These are phyloP conservation scores for Eucalyptus camaldulensis DNA, from an alignment of 345 rosid species.

Conservation along the genomic window DNA sequence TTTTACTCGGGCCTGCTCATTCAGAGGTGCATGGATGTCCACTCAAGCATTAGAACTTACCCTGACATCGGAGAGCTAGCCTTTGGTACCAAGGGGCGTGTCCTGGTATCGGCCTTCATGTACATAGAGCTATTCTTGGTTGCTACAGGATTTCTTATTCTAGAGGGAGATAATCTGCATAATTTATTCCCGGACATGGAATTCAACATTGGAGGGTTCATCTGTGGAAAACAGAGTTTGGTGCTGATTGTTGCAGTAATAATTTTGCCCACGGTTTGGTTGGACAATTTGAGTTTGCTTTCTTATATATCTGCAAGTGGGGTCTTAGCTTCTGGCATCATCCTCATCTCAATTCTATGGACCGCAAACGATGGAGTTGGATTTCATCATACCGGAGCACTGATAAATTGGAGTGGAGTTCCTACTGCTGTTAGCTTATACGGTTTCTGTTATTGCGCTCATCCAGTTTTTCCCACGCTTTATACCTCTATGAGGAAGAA, in stretches of 20 bases:
- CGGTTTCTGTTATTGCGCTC: constrained; percentile 88
- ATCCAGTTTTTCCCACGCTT: constrained; percentile 81
- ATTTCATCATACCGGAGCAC: constrained; percentile 25
- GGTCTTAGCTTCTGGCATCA: constrained; percentile 65
- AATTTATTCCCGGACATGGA: constrained; percentile 41
- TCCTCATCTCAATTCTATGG: constrained; percentile 60
- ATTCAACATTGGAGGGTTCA: constrained; percentile 28
- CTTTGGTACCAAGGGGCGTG: constrained; percentile 60
- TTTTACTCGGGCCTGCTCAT: constrained; percentile 68
- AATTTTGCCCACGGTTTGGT: constrained; percentile 74
- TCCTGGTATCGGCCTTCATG: constrained; percentile 50
- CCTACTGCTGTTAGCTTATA: constrained; percentile 76
- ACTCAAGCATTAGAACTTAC: constrained; percentile 49
- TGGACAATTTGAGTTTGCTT: constrained; percentile 63
- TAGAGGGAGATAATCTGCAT: constrained; percentile 81
- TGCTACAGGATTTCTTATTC: constrained; percentile 70
- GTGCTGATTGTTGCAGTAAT: constrained; percentile 51
- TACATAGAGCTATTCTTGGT: constrained; percentile 72
- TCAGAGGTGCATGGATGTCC: constrained; percentile 69
- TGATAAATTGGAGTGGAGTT: constrained; percentile 39
- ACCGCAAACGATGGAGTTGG: constrained; percentile 68
- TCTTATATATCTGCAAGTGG: constrained; percentile 89
- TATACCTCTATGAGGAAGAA: constrained; percentile 76
- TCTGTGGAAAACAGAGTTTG: constrained; percentile 46
- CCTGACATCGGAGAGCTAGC: constrained; percentile 84